phyloP scores from a whole-genome alignment of 129 eudicot species.

The carrot (Daucus carota) region DNA sequence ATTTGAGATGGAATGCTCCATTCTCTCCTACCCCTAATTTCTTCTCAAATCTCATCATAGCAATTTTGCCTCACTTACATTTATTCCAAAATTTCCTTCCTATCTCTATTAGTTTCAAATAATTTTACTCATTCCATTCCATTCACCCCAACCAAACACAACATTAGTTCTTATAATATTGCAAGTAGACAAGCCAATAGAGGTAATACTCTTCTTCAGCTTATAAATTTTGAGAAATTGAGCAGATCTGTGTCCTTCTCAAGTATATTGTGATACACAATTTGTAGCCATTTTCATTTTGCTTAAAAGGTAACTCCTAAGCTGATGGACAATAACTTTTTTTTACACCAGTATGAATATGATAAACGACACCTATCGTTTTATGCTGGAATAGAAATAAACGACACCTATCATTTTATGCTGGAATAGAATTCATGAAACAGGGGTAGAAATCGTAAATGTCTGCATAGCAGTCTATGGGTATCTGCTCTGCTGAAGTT shows the following conservation, averaged over 20 bases:
- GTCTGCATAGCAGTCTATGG: no score
- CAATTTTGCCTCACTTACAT: no score
- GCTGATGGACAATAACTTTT: background rate
- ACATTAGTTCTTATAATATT: slow-evolving; percentile 48
- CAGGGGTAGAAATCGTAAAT: no score
- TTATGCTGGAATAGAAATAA: background rate
- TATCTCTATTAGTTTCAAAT: no score
- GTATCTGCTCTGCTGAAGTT: no score
- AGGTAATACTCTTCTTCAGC: slow-evolving; percentile 35
- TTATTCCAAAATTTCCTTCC: no score
- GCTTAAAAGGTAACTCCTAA: background rate
- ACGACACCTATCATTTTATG: background rate
- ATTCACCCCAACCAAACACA: no score
- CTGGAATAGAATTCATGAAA: background rate
- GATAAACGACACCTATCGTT: background rate
- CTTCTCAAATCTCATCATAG: no score
- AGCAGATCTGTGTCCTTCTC: background rate
- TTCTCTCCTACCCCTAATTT: no score
- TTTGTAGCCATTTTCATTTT: background rate
- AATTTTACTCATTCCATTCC: no score
- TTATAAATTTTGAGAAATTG: background rate
- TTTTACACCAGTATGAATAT: no score
- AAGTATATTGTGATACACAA: background rate
- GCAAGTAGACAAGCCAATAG: slow-evolving; percentile 68
- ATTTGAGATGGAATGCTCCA: no score